Base-by-base conservation (phyloP, 2,329 filamentous ascomycete genomes). In the Pseudocercospora fijiensis region DNA sequence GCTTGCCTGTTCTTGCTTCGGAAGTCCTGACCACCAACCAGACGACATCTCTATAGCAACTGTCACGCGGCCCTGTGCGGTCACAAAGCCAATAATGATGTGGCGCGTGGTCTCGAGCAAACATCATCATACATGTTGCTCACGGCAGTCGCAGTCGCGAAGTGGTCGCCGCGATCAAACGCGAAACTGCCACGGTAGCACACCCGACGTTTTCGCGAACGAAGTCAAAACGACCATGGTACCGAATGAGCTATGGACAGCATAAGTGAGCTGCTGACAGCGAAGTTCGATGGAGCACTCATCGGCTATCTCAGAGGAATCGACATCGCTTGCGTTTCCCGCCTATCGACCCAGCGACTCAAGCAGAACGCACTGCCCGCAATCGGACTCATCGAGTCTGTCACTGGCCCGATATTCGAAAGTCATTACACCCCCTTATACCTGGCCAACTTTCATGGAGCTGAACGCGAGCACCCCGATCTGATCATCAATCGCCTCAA, bases 361-460 rank as follows among this genome's bases (percentile, higher is more conserved):
- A n/a, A 37, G 18, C 16, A 63, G 52, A 66, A 60, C 27, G 67
- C 66, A 5, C 13, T 69, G 2, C 69, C 67, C 7, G 58, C 65
- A 28, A 63, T 71, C 37, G 63, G 64, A 52, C 56, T 61, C 9
- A 62, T 71, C 18, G 70, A 70, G 53, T 57, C 68, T 4, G 70
- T 71, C 18, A 63, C 61, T 28, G 60, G 61, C 16, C 8, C 41
- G 16, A 47, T 58, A 3, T 71, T 67, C 37, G 52, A 20, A 30
- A 22, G 60, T 9, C 45, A 61, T 3, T 71, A 71, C 58, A 51
- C 61, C 27, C 37, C 43, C 1, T 58, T 71, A 1, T 71, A 70
- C 58, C 22, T 45, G n/a, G 49, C 63, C 4, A 62, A 63, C 11
- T 70, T 71, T 41, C 60, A 67, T 20, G 65, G 60, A 13, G 63